Conservation (phyloP, 306 rosid species). For the Cicer yamashitae region DNA sequence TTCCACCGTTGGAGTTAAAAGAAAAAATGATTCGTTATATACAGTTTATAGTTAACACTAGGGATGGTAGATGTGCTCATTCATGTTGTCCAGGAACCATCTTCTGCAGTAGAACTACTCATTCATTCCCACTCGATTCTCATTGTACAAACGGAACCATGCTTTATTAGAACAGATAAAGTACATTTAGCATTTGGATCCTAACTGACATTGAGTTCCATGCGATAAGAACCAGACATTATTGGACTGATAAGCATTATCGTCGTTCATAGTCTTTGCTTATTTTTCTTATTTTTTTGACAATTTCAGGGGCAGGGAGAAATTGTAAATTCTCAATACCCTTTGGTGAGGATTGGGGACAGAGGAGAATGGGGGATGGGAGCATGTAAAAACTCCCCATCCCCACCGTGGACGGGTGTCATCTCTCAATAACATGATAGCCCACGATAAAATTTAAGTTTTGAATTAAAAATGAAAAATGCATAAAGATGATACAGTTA, state of each 20-base stretch:
- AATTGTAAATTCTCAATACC: conserved; percentile 14
- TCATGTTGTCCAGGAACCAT: neutral
- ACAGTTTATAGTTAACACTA: conserved; percentile 1
- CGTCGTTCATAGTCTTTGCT: neutral
- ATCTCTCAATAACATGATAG: conserved; percentile 12
- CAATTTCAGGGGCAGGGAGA: neutral
- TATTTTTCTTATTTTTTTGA: neutral
- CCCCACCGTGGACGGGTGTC: neutral
- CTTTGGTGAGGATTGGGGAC: neutral
- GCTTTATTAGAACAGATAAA: neutral
- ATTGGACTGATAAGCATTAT: neutral
- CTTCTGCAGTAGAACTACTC: neutral
- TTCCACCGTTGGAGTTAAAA: conserved; percentile 4
- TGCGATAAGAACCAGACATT: neutral
- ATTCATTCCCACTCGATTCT: neutral
- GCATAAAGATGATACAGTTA: conserved; percentile 34
- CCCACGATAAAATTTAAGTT: conserved; percentile 28
- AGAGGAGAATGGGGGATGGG: neutral
- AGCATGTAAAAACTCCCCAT: neutral
- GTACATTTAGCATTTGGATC: conserved; percentile 4
- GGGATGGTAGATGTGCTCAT: neutral
- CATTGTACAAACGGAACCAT: neutral
- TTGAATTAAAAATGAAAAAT: conserved; percentile 29
- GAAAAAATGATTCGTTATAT: conserved; percentile 7
- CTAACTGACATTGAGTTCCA: conserved; percentile 1